Base-by-base conservation (phyloP, 148 eudicot species). In the Amaranthus hypochondriacus region DNA sequence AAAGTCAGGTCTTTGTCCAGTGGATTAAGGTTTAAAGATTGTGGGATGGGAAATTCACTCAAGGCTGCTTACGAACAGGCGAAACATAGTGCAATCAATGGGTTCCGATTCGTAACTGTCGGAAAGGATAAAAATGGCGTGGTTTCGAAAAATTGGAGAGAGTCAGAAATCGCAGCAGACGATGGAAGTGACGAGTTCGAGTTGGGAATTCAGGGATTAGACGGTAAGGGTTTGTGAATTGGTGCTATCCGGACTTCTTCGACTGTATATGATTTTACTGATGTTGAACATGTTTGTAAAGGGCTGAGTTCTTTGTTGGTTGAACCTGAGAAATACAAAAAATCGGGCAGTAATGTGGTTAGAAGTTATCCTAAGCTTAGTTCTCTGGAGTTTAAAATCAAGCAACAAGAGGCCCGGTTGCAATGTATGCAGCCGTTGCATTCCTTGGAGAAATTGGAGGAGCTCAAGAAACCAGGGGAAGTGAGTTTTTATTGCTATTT, bases 121-220 rank as follows among this genome's bases (percentile, higher is more conserved):
- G 62, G 18, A 63, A 75, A 77, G 58, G 79, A 53, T 44, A 69
- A 83, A 75, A 85, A 83, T 18, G 71, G 64, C 48, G 81, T 64
- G 69, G 73, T 55, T 69, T 79, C 78, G 1, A 87, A 82, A 71
- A 87, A 82, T 81, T 87, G 83, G 9, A 81, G 84, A 66, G 58
- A 81, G 69, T 83, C 80, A 68, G 88, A 83, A 64, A 61, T 77
- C 68, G 11, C 71, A 15, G 82, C 75, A 66, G 82, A 78, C 66
- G 84, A 75, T 43, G 82, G 50, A 49, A 69, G 61, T 56, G 51
- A 63, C 61, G 80, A 67, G 53, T 72, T 64, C 14, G 53, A 62
- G 9, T 64, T 69, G 13, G 73, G 75, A 56, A 54, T 56, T 7
- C 64, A 42, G 63, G 78, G 75, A 48, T 50, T 66, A 59, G 82